Evolutionary conservation across 805 yeast species (phyloP), one percentile per base, ranked within the genome.

Genomic region (Tetrapisispora pingtungensis): DNA sequence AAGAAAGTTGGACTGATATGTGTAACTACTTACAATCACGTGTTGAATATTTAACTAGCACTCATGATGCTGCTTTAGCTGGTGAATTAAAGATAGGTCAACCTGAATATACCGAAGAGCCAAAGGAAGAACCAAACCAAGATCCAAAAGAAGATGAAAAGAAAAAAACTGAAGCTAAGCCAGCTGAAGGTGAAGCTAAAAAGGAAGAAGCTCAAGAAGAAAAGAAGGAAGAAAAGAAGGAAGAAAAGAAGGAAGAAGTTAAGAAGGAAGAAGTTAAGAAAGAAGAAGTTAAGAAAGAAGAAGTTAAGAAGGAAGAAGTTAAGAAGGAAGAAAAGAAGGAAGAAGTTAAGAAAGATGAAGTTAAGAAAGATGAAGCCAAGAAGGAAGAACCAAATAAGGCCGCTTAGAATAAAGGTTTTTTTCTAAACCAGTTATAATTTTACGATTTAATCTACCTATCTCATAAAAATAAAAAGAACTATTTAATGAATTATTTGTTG

Each of bases 1-100:
- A 42, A 7, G 42, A 40, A 10, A 47, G 47, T n/a, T 54, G 59
- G 57, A 40, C 46, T 12, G 31, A 42, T 3, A 52, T 58, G 51
- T 58, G 62, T 42, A 18, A 40, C 4, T 57, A 56, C 36, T 42
- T 56, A 20, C 31, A 32, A n/a, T 45, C 45, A 10, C 53, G 55
- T 28, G 47, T 51, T 10, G 27, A 38, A 7, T 56, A 42, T 37
- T 43, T 58, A 20, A 32, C 42, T 13, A 44, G 33, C 3, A 42
- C 45, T 8, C 45, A 42, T 20, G 41, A 36, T 15, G 44, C 33
- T 22, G 44, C 44, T n/a, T 17, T 41, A 10, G 15, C 38, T 10
- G 39, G 43, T 39, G 33, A 24, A 22, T 22, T 31, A 15, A 32
- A 39, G 36, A 27, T 37, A 17, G 30, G 22, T n/a, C 36, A 39